Base-by-base conservation (phyloP, 176 grass and related monocot species). In the Echinochloa phyllopogon region DNA sequence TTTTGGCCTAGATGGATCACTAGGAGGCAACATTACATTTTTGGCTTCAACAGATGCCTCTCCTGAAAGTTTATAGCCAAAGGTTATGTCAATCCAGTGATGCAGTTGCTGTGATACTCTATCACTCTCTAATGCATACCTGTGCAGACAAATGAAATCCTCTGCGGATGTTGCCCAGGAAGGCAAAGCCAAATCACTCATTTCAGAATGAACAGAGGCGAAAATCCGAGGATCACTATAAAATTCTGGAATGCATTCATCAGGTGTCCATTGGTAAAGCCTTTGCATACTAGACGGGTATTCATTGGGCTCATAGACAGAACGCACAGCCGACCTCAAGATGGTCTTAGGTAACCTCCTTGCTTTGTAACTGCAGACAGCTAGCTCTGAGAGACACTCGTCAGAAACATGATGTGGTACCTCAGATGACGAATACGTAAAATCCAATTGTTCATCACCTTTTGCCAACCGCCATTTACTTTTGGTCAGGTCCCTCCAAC, bases 341-440 rank as follows among this genome's bases (percentile, higher is more conserved):
- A 98, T 85, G 62, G 89, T 79, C 85, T 95, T 89, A 73, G 93
- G 91, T 69, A 98, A 76, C 74, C 95, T 91, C 87, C 95, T 95
- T 85, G 95, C 95, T 91, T 98, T 98, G 79, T 98, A 98, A 89
- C 95, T 98, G 88, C 95, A 98, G 52, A 95, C 95, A 72, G 95
- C 95, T 81, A 98, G 80, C 82, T 98, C 95, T 79, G 95, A 98
- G 39, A 98, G 89, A 84, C 95, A 98, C 86, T 98, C 95, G 57
- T 98, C 95, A 85, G 95, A 98, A 84, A 98, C 91, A 88, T 98
- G 95, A 79, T 98, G 93, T 60, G 95, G 95, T 78, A 98, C 74
- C 84, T 98, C 95, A 55, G 95, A 98, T 79, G 95, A 93, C 37
- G 82, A 86, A 77, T 95, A 98, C 14, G 95, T 98, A 77, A 98